Base-by-base conservation (phyloP, 495 filamentous ascomycete species). In the Aspergillus bridgeri region DNA sequence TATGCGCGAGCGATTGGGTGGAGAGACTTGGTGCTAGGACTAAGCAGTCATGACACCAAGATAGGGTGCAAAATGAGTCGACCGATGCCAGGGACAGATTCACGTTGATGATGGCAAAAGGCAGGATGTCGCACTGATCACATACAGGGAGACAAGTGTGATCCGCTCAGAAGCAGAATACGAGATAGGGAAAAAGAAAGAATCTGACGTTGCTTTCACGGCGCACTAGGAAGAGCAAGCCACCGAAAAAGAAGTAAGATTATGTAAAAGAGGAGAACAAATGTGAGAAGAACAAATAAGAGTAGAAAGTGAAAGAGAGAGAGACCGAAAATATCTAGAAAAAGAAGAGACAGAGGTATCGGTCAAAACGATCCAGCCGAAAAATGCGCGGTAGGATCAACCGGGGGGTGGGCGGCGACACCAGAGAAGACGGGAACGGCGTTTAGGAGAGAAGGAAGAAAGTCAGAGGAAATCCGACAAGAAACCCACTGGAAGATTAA, bases 361-460 rank as follows among this genome's bases (percentile, higher is more conserved):
- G 51, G 58, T 57, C 33, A 29, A 20, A 48, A 44, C 33, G 46
- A 63, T 53, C 58, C 58, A 58, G 48, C 57, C 42, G 59, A 56
- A 51, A 53, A 59, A 60, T 60, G 69, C 68, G 68, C 68, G 61
- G 59, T 63, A 57, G 51, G 60, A 70, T 68, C 57, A 60, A 50
- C 61, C 45, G 53, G 52, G 47, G 57, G 47, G 68, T 54, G 59
- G 48, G 54, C 17, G 21, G 48, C 24, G 69, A 73, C 70, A 69
- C 71, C 66, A 69, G 66, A 54, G 65, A 63, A 65, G 65, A 65
- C 63, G 61, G 59, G 56, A 69, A 65, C 63, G 58, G 64, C 56
- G 67, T 65, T 62, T 66, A 65, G 67, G 62, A 59, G 65, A 57
- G 48, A 29, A n/a, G 29, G 25, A 53, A 48, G 50, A 44, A 44